Percentiles rank a stretch among this genome's conserved stretches.
These are phyloP conservation scores for Rosa multiflora DNA, from an alignment of 306 rosid genomes.

Conservation along the genomic window DNA sequence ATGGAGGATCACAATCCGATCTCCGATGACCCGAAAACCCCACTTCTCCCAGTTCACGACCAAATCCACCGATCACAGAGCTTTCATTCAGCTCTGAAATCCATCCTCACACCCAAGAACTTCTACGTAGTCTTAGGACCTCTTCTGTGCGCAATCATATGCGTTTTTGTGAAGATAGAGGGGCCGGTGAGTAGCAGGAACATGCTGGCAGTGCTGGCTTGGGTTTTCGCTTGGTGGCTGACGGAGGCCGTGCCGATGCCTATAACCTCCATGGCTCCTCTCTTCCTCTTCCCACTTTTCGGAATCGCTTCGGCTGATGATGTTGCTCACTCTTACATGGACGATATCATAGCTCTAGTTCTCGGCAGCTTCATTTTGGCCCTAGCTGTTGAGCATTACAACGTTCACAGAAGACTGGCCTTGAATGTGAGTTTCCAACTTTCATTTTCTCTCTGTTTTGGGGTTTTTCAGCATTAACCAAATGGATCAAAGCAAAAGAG, in stretches of 20 bases:
- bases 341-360: constrained; percentile 75
- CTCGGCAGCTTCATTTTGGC: constrained; percentile 86
- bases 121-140: constrained; percentile 60
- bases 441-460: neutral
- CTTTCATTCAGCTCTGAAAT: constrained; percentile 10
- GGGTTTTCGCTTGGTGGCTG: constrained; percentile 91
- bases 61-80: constrained; percentile 24
- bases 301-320: constrained; percentile 65
- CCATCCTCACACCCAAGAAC: constrained; percentile 40
- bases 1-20: neutral
- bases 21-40: constrained; percentile 48
- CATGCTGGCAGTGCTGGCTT: constrained; percentile 73
- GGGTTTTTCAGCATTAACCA: neutral
- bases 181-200: constrained; percentile 43
- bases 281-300: constrained; percentile 75
- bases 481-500: neutral
- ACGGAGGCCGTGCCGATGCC: constrained; percentile 87
- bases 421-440: constrained; percentile 56
- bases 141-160: constrained; percentile 39
- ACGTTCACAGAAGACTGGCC: constrained; percentile 77
- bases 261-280: constrained; percentile 77
- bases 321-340: constrained; percentile 80
- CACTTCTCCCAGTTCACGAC: constrained; percentile 58
- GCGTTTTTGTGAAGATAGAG: constrained; percentile 52
- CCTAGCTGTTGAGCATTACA: constrained; percentile 88